Percentiles rank a stretch among this genome's conserved stretches.
These are phyloP conservation scores for Teratosphaeria destructans DNA, from an alignment of 2,329 filamentous ascomycete species.

Conservation along the genomic window DNA sequence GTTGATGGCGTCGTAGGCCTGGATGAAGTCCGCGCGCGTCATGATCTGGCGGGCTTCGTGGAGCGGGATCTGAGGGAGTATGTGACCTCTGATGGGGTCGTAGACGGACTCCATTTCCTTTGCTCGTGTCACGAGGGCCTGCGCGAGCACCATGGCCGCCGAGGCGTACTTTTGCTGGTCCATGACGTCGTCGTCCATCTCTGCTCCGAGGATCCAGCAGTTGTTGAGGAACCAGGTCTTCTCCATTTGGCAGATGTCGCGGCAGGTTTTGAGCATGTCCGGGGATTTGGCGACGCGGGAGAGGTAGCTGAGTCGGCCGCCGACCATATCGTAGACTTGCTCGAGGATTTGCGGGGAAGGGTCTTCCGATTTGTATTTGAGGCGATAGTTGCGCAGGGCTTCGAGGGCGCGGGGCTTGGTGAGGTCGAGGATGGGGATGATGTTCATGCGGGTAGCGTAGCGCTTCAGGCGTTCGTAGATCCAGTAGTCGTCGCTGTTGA, in stretches of 20 bases:
- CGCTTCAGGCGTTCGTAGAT: slow-evolving; percentile 91
- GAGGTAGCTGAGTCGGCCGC: slow-evolving; percentile 78
- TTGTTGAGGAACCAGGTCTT: slow-evolving; percentile 73
- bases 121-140: slow-evolving; percentile 78
- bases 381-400: slow-evolving; percentile 71
- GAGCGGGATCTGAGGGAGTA: slow-evolving; percentile 69
- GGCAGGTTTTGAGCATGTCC: slow-evolving; percentile 70
- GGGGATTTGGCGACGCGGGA: slow-evolving; percentile 78
- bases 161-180: slow-evolving; percentile 94
- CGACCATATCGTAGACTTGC: slow-evolving; percentile 74
- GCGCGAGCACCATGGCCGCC: slow-evolving; percentile 86
- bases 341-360: slow-evolving; percentile 49
- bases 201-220: slow-evolving; percentile 63
- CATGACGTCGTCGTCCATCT: slow-evolving; percentile 96
- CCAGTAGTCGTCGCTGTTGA: slow-evolving; percentile 98
- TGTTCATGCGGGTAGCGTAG: slow-evolving; percentile 88
- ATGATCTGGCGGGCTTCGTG: slow-evolving; percentile 83
- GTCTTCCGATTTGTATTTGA: slow-evolving; percentile 60
- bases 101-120: slow-evolving; percentile 52
- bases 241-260: slow-evolving; percentile 59
- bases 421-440: slow-evolving; percentile 75
- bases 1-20: slow-evolving; percentile 84
- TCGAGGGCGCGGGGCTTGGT: slow-evolving; percentile 65
- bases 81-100: slow-evolving; percentile 56
- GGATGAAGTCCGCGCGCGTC: slow-evolving; percentile 89